Conservation (phyloP, 2,329 filamentous ascomycete species). For the Penicillium sp. region DNA sequence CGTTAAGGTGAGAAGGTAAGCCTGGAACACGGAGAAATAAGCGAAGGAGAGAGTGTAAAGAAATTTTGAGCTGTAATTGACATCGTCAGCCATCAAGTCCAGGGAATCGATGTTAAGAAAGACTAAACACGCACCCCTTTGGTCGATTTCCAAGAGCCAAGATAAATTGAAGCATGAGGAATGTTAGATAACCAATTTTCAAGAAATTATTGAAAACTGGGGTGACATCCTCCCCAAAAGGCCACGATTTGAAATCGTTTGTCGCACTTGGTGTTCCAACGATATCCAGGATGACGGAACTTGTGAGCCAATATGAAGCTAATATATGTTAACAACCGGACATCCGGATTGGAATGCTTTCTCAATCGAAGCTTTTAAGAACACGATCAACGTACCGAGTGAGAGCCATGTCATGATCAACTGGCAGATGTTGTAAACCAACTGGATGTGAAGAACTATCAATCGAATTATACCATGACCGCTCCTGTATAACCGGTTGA, state of each 20-base stretch:
- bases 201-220: conserved; percentile 85
- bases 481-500: conserved; percentile 92
- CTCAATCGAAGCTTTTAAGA: neutral
- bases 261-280: conserved; percentile 68
- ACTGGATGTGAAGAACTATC: conserved; percentile 93
- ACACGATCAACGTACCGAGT: conserved; percentile 44
- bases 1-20: conserved; percentile 19
- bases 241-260: conserved; percentile 67
- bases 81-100: neutral
- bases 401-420: conserved; percentile 85
- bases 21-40: conserved; percentile 80
- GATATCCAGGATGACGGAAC: conserved; percentile 93
- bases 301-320: conserved; percentile 94
- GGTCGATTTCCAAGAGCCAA: conserved; percentile 90
- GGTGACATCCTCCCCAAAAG: conserved; percentile 80
- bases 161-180: conserved; percentile 90
- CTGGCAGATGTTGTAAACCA: conserved; percentile 86
- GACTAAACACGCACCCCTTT: conserved; percentile 58
- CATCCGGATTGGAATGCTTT: too few species aligned
- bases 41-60: conserved; percentile 85
- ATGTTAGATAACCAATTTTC: conserved; percentile 84
- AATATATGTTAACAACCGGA: conserved; percentile 40
- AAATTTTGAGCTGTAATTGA: conserved; percentile 62
- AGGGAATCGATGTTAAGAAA: neutral
- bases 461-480: conserved; percentile 94